Base-by-base conservation (phyloP, 2,329 filamentous ascomycete genomes). In the Cladosporium velox region DNA sequence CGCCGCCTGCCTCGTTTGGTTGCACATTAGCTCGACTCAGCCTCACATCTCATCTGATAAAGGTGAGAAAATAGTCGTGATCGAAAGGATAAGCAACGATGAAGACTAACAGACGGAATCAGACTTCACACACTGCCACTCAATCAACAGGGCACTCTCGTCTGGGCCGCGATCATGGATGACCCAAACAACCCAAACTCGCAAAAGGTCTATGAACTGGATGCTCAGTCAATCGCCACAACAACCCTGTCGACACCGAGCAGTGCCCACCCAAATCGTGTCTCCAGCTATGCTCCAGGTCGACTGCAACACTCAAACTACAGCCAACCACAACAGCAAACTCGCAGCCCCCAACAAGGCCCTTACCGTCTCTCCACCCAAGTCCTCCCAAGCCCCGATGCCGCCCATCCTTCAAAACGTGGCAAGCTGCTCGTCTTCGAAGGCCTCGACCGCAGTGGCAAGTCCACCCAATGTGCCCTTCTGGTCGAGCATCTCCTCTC, bases 381-480 rank as follows among this genome's bases (percentile, higher is more conserved):
- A 51, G 63, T 52, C 14, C 55, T 65, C 11, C 47, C 38, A 0
- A 15, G 15, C n/a, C 26, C n/a, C 24, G 21, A 18, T 15, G 12
- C 57, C 26, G 34, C 34, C 8, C 28, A 28, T 14, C 18, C 34
- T 0, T 32, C 47, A n/a, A 59, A 62, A 54, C 69, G 76, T 41
- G 93, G 93, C 57, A 87, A 89, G 14, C 86, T 97, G 35, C 86
- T 97, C 63, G 90, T 94, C 4, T 87, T 97, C 65, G 93, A 97
- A 81, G 93, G 93, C 2, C 84, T 97, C 68, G 93, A 97, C 74
- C 88, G 92, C 70, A 92, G 93, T 52, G 93, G 93, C 65, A 97
- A 97, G 84, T 94, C 92, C 26, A 96, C 93, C 38, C 93, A 97
- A 84, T 93, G 92, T 71, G 85, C 89, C 73, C 80, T 88, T 55